phyloP scores from a whole-genome alignment of 192 early-diverging fungal genomes.

The Bifiguratus adelaidae region DNA sequence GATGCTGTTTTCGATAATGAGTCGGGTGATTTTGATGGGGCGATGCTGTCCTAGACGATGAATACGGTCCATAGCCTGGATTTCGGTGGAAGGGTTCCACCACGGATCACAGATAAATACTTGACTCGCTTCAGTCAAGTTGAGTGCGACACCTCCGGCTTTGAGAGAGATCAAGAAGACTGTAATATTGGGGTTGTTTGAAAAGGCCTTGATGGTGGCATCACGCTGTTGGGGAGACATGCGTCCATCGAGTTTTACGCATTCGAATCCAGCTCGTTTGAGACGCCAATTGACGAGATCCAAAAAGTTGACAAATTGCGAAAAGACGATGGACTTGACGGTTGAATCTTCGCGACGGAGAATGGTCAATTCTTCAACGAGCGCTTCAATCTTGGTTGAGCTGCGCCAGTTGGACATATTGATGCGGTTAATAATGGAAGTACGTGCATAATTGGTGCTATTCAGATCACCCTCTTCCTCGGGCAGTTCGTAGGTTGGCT shows the following conservation, averaged over 20 bases:
- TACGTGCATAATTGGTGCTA: constrained; percentile 31
- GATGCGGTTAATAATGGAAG: constrained; percentile 87
- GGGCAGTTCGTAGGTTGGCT: constrained; percentile 33
- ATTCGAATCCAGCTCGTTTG: constrained; percentile 74
- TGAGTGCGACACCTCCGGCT: constrained; percentile 87
- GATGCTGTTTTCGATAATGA: constrained; percentile 92
- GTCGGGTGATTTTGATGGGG: constrained; percentile 77
- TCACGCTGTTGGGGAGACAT: constrained; percentile 76
- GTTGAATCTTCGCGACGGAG: constrained; percentile 62
- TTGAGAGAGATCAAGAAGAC: constrained; percentile 88
- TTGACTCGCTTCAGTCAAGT: constrained; percentile 80
- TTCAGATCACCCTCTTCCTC: constrained; percentile 15
- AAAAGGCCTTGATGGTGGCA: constrained; percentile 60
- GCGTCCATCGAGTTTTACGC: constrained; percentile 77
- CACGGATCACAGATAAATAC: constrained; percentile 55
- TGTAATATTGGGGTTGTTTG: constrained; percentile 68
- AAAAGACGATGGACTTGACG: constrained; percentile 53
- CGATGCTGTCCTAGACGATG: constrained; percentile 86
- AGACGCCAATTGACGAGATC: constrained; percentile 89
- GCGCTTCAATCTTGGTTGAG: constrained; percentile 90
- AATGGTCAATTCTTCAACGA: constrained; percentile 77
- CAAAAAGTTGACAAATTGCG: constrained; percentile 74
- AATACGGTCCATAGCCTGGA: constrained; percentile 91
- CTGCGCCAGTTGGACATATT: constrained; percentile 81
- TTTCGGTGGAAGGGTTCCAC: constrained; percentile 57